phyloP scores from a whole-genome alignment of 1,284 basidiomycete species.

The Ganoderma lucidum region DNA sequence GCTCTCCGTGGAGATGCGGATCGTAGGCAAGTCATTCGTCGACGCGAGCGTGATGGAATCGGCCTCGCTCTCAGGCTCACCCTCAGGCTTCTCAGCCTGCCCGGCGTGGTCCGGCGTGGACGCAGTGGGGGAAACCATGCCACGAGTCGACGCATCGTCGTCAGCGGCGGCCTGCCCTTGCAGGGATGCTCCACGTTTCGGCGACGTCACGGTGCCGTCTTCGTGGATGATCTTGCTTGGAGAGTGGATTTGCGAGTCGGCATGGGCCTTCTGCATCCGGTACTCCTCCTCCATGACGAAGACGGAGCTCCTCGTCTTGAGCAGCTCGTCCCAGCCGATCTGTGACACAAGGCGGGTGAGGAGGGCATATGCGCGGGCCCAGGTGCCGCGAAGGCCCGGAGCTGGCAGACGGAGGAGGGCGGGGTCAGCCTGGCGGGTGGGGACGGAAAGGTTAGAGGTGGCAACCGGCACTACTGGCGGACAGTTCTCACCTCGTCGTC shows the following conservation, averaged over 20 bases:
- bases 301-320: slow-evolving; percentile 92
- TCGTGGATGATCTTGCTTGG: slow-evolving; percentile 32
- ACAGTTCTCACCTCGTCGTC: slow-evolving; percentile 78
- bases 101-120: slow-evolving; percentile 31
- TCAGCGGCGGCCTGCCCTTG: slow-evolving; percentile 33
- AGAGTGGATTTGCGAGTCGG: slow-evolving; percentile 53
- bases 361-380: slow-evolving; percentile 93
- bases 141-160: slow-evolving; percentile 81
- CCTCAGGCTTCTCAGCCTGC: slow-evolving; percentile 23
- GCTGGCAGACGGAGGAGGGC: slow-evolving; percentile 93
- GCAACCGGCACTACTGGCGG: not conserved
- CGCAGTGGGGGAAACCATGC: slow-evolving; percentile 49
- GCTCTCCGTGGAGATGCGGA: slow-evolving; percentile 88
- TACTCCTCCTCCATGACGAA: slow-evolving; percentile 99
- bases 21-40: slow-evolving; percentile 75
- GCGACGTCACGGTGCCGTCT: slow-evolving; percentile 28
- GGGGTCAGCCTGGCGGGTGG: slow-evolving; percentile 76
- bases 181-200: slow-evolving; percentile 29
- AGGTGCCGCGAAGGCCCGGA: slow-evolving; percentile 93
- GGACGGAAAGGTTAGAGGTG: slow-evolving; percentile 7
- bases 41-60: slow-evolving; percentile 39
- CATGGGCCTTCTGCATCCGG: slow-evolving; percentile 83
- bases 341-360: slow-evolving; percentile 90
- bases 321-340: slow-evolving; percentile 98
- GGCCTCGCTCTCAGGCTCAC: slow-evolving; percentile 32